phyloP scores from a whole-genome alignment of 2,329 filamentous ascomycete genomes.

The Monilinia vaccinii-corymbosi region DNA sequence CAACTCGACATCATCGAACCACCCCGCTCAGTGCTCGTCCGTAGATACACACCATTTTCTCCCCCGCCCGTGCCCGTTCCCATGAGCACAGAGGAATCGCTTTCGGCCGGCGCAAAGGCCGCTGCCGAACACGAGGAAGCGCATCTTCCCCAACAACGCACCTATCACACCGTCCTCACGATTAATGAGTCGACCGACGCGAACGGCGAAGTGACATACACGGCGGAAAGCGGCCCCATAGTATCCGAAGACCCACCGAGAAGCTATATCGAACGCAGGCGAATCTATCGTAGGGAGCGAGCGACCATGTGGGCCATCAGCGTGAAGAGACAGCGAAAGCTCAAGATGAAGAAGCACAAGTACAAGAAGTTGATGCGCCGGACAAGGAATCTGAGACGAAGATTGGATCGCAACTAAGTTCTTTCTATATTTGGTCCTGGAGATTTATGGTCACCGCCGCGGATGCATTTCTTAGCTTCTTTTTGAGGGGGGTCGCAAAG shows the following conservation, averaged over 20 bases:
- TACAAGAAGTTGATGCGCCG: slow-evolving; percentile 98
- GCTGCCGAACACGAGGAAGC: slow-evolving; percentile 23
- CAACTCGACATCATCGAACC: slow-evolving; percentile 47
- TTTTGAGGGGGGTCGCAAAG: neutral
- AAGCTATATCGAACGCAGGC: slow-evolving; percentile 63
- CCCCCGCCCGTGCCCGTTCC: slow-evolving; percentile 74
- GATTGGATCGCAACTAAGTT: slow-evolving; percentile 35
- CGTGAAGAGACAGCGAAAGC: slow-evolving; percentile 81
- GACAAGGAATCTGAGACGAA: slow-evolving; percentile 79
- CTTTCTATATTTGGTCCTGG: neutral
- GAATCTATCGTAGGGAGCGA: slow-evolving; percentile 42
- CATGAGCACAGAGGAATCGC: slow-evolving; percentile 34
- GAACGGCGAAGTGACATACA: slow-evolving; percentile 50
- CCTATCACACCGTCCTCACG: slow-evolving; percentile 56
- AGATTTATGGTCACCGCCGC: neutral
- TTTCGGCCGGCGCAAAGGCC: slow-evolving; percentile 32
- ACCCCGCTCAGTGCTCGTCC: slow-evolving; percentile 54
- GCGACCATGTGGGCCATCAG: slow-evolving; percentile 70
- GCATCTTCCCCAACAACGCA: slow-evolving; percentile 40
- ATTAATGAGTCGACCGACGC: slow-evolving; percentile 57
- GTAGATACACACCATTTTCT: slow-evolving; percentile 69
- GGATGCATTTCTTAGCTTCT: neutral
- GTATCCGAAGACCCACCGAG: slow-evolving; percentile 36
- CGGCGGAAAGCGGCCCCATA: slow-evolving; percentile 51
- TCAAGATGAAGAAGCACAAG: slow-evolving; percentile 99